Conservation (phyloP, 169 alveolate species). For the Neospora caninum region DNA sequence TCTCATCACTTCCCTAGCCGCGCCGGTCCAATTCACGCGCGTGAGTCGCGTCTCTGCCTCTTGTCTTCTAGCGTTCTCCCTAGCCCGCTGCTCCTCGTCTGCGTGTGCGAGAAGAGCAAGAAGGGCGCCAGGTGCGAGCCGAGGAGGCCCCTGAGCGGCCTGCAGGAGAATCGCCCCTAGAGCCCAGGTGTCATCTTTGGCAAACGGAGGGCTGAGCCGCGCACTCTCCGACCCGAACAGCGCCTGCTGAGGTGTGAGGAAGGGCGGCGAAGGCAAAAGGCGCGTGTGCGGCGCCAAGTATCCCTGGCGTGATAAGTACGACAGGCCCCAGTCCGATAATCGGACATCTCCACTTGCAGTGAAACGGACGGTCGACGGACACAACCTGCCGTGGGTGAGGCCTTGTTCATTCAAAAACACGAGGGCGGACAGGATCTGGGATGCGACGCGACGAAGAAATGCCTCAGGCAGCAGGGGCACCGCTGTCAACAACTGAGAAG, state of each 20-base stretch:
- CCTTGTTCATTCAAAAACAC: slow-evolving; percentile 45
- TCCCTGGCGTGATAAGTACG: slow-evolving; percentile 38
- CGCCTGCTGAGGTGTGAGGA: slow-evolving; percentile 49
- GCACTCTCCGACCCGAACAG: slow-evolving; percentile 36
- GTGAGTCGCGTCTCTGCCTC: background rate
- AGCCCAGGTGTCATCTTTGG: slow-evolving; percentile 38
- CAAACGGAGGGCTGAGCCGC: background rate
- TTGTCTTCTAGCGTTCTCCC: background rate
- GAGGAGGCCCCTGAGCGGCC: slow-evolving; percentile 32
- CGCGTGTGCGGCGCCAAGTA: slow-evolving; percentile 38
- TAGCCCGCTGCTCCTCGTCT: background rate
- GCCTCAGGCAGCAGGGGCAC: slow-evolving; percentile 18
- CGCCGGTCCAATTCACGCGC: no score
- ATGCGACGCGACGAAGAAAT: slow-evolving; percentile 22
- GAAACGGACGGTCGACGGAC: slow-evolving; percentile 44
- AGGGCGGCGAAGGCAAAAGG: slow-evolving; percentile 26
- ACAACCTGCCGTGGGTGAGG: slow-evolving; percentile 38
- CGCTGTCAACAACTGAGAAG: background rate
- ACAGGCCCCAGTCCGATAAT: slow-evolving; percentile 59
- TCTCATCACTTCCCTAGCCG: no score
- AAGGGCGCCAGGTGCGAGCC: background rate
- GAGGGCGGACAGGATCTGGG: slow-evolving; percentile 51
- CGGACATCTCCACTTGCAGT: slow-evolving; percentile 53
- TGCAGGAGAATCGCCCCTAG: slow-evolving; percentile 25
- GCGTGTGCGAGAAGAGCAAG: background rate